A percentile compares a stretch with the other conserved stretches of the same genome.
These are phyloP conservation scores for Suillus spraguei DNA, from an alignment of 768 basidiomycete genomes.

Conservation along the genomic window DNA sequence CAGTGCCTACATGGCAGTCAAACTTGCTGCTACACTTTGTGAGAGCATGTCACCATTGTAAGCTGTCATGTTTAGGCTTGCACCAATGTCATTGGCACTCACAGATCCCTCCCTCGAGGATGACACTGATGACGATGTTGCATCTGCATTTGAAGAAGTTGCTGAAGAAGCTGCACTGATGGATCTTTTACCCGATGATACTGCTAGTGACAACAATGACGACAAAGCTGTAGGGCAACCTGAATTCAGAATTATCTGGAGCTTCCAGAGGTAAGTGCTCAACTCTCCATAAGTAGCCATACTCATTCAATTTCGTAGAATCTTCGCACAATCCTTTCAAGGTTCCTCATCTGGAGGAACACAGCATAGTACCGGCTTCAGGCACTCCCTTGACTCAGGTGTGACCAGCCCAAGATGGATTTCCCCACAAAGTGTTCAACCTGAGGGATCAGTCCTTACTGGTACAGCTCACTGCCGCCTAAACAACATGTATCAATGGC, in stretches of 20 bases:
- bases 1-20: conserved; percentile 13
- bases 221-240: neutral
- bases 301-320: neutral
- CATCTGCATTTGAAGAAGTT: neutral
- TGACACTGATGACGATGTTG: neutral
- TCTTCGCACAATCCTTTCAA: neutral
- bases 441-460: conserved; percentile 2
- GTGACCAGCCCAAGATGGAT: conserved; percentile 1
- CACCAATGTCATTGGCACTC: neutral
- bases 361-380: too few species aligned
- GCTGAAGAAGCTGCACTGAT: neutral
- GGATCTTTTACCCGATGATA: neutral
- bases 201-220: conserved; percentile 2
- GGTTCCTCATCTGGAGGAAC: neutral
- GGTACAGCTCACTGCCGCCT: conserved; percentile 3
- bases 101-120: neutral
- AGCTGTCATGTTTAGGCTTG: conserved; percentile 4
- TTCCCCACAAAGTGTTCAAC: conserved; percentile 10
- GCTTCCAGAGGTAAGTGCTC: neutral
- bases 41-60: neutral
- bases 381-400: neutral
- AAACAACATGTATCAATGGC: conserved; percentile 14
- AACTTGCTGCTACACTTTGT: conserved; percentile 1
- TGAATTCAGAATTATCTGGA: conserved; percentile 2
- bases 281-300: neutral